Conservation (phyloP, 2,329 filamentous ascomycete genomes). For the Sarocladium kiliense region DNA sequence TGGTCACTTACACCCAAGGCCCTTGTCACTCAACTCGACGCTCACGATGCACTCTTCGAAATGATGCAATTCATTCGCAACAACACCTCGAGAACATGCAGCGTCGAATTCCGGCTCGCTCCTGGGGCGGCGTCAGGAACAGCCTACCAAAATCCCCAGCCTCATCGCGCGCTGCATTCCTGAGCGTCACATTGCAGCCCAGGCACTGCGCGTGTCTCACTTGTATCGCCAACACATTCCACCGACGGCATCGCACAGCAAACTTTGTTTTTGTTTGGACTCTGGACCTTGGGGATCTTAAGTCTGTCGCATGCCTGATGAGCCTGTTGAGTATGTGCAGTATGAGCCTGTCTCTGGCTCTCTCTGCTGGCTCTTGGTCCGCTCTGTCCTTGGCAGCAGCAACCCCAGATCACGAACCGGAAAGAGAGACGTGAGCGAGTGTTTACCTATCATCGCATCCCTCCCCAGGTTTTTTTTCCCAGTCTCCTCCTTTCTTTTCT, state of each 20-base stretch:
- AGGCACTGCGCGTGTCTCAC: background rate
- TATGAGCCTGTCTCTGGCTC: background rate
- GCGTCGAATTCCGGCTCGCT: no score
- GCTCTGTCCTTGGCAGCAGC: background rate
- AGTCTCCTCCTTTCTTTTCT: background rate
- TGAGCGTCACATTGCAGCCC: background rate
- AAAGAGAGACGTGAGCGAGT: background rate
- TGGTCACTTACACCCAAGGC: background rate
- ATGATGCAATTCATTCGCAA: no score
- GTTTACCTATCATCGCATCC: background rate
- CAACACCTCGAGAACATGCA: background rate
- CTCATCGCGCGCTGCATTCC: conserved; percentile 6
- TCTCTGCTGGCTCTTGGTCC: background rate
- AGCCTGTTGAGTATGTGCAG: no score
- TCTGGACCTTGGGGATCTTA: background rate
- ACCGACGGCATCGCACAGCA: background rate
- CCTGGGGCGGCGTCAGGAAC: background rate
- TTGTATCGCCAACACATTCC: conserved; percentile 5
- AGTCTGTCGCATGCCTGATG: background rate
- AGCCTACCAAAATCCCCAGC: background rate
- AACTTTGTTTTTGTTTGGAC: conserved; percentile 4
- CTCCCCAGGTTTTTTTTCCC: background rate
- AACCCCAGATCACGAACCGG: conserved; percentile 7
- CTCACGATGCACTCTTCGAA: no score
- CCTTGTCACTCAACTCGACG: no score